phyloP scores from a whole-genome alignment of 495 filamentous ascomycete genomes.

The Neurospora tetraspora region DNA sequence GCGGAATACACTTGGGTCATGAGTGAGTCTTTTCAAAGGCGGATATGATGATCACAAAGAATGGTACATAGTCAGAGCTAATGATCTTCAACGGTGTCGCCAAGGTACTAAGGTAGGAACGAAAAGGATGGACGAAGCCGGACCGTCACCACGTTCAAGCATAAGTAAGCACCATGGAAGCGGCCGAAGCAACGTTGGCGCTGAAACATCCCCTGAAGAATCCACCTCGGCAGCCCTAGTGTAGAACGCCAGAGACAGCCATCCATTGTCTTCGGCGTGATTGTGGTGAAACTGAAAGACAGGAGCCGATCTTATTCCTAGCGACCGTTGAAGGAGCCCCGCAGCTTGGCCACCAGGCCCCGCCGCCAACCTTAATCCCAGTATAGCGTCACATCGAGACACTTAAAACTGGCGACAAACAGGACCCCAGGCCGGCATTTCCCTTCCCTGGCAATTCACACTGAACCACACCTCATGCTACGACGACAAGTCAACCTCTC shows the following conservation, averaged over 20 bases:
- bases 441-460: neutral
- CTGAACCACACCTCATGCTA: neutral
- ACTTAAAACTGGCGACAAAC: neutral
- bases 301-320: neutral
- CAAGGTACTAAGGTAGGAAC: neutral
- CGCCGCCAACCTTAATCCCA: neutral
- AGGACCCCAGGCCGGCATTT: neutral
- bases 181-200: neutral
- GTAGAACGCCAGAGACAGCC: neutral
- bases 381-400: neutral
- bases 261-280: neutral
- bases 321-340: neutral
- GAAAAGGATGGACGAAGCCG: neutral
- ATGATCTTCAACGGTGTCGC: neutral
- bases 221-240: neutral
- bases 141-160: neutral
- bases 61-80: neutral
- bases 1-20: neutral
- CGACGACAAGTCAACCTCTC: neutral
- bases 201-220: neutral
- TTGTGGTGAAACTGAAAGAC: neutral
- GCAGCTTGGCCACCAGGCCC: neutral
- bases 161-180: neutral
- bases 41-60: neutral
- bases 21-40: neutral